Base-by-base conservation (phyloP, 495 filamentous ascomycete species). In the Neurospora cerealis region DNA sequence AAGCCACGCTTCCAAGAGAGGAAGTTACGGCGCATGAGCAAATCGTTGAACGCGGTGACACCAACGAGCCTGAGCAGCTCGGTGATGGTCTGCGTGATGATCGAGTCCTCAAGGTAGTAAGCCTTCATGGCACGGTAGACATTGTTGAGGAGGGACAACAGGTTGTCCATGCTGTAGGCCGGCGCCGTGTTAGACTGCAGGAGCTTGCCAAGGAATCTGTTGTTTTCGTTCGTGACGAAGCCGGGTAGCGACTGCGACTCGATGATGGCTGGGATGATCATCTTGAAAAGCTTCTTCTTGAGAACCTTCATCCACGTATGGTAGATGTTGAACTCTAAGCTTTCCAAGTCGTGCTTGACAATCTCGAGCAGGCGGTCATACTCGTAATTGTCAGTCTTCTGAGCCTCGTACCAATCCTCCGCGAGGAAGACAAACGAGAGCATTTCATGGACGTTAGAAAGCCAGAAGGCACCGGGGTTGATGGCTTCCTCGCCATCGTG, bases 241-340 rank as follows among this genome's bases (percentile, higher is more conserved):
- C 96, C 96, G 24, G 96, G 96, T 72, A 99, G 90, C 10, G 95
- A 98, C 81, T 99, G 96, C 34, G 95, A 98, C 83, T 99, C 96
- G 79, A 99, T 98, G 80, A 99, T 98, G 48, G 96, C 96, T 0
- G 96, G 96, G 36, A 99, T 96, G 78, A 99, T 97, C 96, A 99
- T 99, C 87, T 98, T 98, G 77, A 93, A 92, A 69, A 99, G 87
- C 83, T 96, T 97, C 87, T 97, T 97, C 87, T 99, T 99, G 78
- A 99, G 87, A 60, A 97, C 94, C 86, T 99, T 99, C 96, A 99
- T 99, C 96, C 96, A 99, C 13, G 96, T 99, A 83, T 99, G 96
- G 83, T 99, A 99, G 80, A 99, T 98, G 85, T 99, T 99, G 88
- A 99, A 99, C 83, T 99, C 96, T 62, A 99, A 85, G 82, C 93